Base-by-base conservation (phyloP, 176 grass and related monocot genomes). In the Coix lacrymajobi region DNA sequence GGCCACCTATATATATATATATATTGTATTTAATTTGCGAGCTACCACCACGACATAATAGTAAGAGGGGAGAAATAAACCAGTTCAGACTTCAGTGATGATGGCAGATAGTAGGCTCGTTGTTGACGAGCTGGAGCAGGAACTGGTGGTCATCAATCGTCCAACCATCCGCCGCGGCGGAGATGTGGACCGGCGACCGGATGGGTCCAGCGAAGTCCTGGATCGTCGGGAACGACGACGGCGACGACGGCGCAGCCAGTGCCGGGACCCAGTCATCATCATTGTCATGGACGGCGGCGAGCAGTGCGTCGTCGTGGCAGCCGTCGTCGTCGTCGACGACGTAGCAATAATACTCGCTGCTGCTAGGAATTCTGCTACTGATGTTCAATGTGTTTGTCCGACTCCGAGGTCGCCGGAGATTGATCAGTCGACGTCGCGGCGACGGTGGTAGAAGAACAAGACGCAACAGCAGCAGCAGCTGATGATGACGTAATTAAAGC, bases 111-210 rank as follows among this genome's bases (percentile, higher is more conserved):
- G 20, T 7, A 8, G 4, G 11, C 20, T 70, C 38, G n/a, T n/a
- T n/a, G 14, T 70, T 61, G 10, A 30, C 22, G 22, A 76, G 32
- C 13, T 70, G 26, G 7, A 45, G 19, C 6, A 79, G 3, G 12
- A 43, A n/a, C 0, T 51, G 56, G 51, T 56, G 40, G 57, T n/a
- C n/a, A n/a, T 78, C 77, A 19, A 15, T 48, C 33, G 44, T 31
- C 79, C 15, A 81, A 34, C 77, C 40, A 70, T 20, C 54, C 32
- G 3, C 62, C 0, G 76, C 12, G 6, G 64, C 9, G 20, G 2
- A 24, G 22, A 85, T 1, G 43, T 89, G 88, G 26, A 89, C 54
- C 56, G 88, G 88, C 2, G 83, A 89, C 65, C 78, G 67, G 64
- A 89, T 89, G 11, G 88, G 83, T 4, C 88, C 56, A 14, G 52